These are phyloP conservation scores for Apiosordaria backusii DNA, from an alignment of 495 filamentous ascomycete species.

Conservation along the genomic window DNA sequence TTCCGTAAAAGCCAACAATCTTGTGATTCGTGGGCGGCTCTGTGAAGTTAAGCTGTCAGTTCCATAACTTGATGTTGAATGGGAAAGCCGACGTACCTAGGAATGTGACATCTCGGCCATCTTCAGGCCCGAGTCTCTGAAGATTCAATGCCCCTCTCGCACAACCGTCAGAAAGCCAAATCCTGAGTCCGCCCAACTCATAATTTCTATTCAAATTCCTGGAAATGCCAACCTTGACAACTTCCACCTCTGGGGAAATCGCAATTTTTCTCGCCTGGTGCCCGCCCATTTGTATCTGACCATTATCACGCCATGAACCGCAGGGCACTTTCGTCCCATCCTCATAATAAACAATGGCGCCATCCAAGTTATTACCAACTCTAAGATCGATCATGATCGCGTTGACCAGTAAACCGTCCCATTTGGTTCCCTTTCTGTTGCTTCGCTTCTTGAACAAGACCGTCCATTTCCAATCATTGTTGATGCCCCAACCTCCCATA, in stretches of 20 bases:
- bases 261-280: slow-evolving; percentile 3
- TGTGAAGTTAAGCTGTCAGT: slow-evolving; percentile 4
- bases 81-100: no score
- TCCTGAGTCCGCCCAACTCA: neutral
- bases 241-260: neutral
- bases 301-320: neutral
- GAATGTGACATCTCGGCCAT: no score
- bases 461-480: slow-evolving; percentile 1
- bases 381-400: slow-evolving; percentile 5
- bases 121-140: slow-evolving; percentile 7
- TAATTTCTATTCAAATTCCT: neutral
- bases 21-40: slow-evolving; percentile 30
- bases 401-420: neutral
- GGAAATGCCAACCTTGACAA: neutral
- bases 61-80: no score
- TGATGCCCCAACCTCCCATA: neutral
- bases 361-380: neutral
- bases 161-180: slow-evolving; percentile 7
- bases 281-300: slow-evolving; percentile 2
- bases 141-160: slow-evolving; percentile 5
- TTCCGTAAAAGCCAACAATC: slow-evolving; percentile 44
- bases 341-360: slow-evolving; percentile 10
- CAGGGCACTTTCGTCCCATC: slow-evolving; percentile 8
- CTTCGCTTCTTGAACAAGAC: slow-evolving; percentile 7
- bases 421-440: neutral